Evolutionary conservation across 805 yeast species (phyloP).

Genomic region (Myxozyma vanderwaltii): DNA sequence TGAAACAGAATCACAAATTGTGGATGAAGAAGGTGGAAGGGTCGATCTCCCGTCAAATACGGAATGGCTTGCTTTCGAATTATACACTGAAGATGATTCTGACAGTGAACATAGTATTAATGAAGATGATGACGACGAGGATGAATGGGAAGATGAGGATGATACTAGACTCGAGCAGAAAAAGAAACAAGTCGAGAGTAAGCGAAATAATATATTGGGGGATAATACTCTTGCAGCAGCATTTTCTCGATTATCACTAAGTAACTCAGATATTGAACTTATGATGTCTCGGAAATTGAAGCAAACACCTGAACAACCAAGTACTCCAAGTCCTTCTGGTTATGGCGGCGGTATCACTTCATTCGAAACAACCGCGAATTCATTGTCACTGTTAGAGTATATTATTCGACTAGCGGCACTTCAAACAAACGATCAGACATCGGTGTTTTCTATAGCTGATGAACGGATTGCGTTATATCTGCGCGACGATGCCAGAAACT

Average conservation of each 20-base stretch:
- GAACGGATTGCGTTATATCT: conserved; percentile 64
- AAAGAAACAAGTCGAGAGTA: not conserved
- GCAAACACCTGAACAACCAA: not conserved
- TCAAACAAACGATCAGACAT: conserved; percentile 60
- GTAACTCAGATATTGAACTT: conserved; percentile 19
- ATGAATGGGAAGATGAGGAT: conserved; percentile 37
- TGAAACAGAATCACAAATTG: conserved; percentile 49
- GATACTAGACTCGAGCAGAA: conserved; percentile 32
- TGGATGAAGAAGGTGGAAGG: conserved; percentile 13
- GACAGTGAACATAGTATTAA: conserved; percentile 33
- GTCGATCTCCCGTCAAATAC: conserved; percentile 29
- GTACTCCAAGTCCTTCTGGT: not conserved
- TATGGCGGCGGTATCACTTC: not conserved
- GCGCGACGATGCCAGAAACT: conserved; percentile 53
- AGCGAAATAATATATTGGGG: conserved; percentile 1
- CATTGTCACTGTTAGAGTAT: conserved; percentile 62
- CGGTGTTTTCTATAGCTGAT: conserved; percentile 60
- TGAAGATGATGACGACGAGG: conserved; percentile 40
- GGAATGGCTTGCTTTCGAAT: conserved; percentile 38
- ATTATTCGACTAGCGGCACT: conserved; percentile 59
- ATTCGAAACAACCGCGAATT: conserved; percentile 8
- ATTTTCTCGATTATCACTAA: conserved; percentile 20
- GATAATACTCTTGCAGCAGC: conserved; percentile 18
- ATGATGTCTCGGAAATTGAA: conserved; percentile 6
- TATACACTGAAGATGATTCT: conserved; percentile 25